Evolutionary conservation across 768 basidiomycete species (phyloP), one percentile per base, ranked within the genome.

Genomic region (Mycena rosella): DNA sequence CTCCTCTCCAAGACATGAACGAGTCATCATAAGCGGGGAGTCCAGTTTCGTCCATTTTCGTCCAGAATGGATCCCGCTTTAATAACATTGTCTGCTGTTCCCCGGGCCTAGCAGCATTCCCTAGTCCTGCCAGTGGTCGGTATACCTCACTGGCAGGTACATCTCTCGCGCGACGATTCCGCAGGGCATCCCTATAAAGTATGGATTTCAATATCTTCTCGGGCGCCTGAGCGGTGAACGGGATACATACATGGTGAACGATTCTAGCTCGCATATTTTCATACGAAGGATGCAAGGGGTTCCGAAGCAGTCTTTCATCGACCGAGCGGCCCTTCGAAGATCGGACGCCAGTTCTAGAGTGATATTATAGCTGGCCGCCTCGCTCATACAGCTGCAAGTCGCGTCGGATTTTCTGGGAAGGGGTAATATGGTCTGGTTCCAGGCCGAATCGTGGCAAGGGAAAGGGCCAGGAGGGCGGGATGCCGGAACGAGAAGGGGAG

Each of bases 321-420:
- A 86, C 44, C 81, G 85, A 14, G 83, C 79, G 44, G 88, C 89
- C 71, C 84, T 88, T 26, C 89, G 83, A 24, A 92, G 82, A 56
- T 88, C 82, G 32, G 90, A 78, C 2, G 89, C 91, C n/a, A 92
- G 79, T 71, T 92, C 89, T 14, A 91, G 82, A 24, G 89, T 80
- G n/a, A 83, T 84, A 60, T 79, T 86, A 72, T 91, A 91, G 71
- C 79, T 85, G 22, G 80, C 72, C 11, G 82, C 72, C 65, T 91
- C 89, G 59, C 84, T 80, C 29, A 91, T 79, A 72, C 90, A 91
- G 6, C 84, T 86, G 68, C 53, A 65, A 38, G 5, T 13, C 5
- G 57, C 3, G 57, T 48, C 63, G 65, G 34, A 54, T 58, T n/a
- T 73, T 60, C 40, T 73, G 73, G 14, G 54, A 51, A 22, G 14